phyloP scores from a whole-genome alignment of 176 grass and related monocot genomes.

The Melocanna baccifera region DNA sequence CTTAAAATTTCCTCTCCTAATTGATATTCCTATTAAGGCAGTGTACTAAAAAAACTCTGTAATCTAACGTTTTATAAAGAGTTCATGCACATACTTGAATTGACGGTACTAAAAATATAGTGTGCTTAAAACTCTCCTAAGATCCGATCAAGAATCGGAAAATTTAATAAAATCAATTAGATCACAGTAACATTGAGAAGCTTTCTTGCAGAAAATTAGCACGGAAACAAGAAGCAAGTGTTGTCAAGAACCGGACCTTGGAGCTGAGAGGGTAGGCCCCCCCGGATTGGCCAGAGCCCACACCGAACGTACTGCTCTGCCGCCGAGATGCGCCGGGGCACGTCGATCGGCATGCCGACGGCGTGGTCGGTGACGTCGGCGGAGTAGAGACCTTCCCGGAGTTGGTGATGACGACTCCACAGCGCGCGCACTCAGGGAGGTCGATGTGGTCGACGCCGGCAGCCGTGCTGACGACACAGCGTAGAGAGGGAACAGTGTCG shows the following conservation, averaged over 20 bases:
- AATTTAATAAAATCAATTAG: background rate
- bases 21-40: background rate
- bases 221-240: background rate
- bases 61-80: background rate
- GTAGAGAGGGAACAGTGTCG: conserved; percentile 27
- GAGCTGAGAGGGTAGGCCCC: conserved; percentile 33
- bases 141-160: background rate
- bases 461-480: conserved; percentile 35
- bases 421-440: conserved; percentile 48
- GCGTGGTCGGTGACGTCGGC: conserved; percentile 45
- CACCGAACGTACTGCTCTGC: conserved; percentile 24
- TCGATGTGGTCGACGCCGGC: conserved; percentile 53
- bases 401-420: conserved; percentile 21
- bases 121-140: too few relatives aligned
- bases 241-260: conserved; percentile 27
- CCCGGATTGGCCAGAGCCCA: conserved; percentile 21
- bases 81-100: background rate
- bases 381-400: conserved; percentile 38
- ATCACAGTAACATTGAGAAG: background rate
- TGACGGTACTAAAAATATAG: background rate
- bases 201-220: background rate
- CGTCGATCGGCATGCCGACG: conserved; percentile 50
- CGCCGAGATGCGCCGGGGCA: conserved; percentile 34
- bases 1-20: background rate
- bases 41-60: background rate